Percentiles rank a stretch among this genome's conserved stretches.
phyloP scores from a whole-genome alignment of 768 basidiomycete species.

The Lanmaoa pseudosensibilis region DNA sequence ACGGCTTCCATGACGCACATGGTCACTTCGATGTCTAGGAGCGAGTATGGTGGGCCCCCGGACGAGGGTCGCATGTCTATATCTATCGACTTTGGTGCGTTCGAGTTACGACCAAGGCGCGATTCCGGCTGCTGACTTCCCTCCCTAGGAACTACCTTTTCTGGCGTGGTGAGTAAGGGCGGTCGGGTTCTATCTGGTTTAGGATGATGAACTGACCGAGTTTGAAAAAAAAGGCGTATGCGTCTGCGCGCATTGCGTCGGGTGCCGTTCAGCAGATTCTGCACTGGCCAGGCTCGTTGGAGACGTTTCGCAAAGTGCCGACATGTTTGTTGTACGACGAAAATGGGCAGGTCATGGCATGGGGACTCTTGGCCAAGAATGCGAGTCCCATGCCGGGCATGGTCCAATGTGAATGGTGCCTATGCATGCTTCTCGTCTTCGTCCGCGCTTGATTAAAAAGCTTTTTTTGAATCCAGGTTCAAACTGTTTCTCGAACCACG shows the following conservation, averaged over 20 bases:
- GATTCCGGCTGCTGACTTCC: not conserved
- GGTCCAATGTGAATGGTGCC: slow-evolving; percentile 54
- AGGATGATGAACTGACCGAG: slow-evolving; percentile 4
- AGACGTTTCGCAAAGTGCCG: slow-evolving; percentile 84
- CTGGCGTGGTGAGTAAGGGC: slow-evolving; percentile 67
- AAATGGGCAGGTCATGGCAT: slow-evolving; percentile 69
- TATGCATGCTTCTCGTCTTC: slow-evolving; percentile 5
- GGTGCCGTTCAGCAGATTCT: slow-evolving; percentile 84
- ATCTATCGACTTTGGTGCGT: slow-evolving; percentile 78
- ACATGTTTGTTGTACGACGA: slow-evolving; percentile 85
- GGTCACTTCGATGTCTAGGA: slow-evolving; percentile 11
- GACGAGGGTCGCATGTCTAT: slow-evolving; percentile 82
- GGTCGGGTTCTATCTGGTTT: not conserved
- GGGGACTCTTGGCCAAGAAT: slow-evolving; percentile 89
- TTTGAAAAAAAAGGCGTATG: slow-evolving; percentile 61
- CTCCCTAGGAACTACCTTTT: slow-evolving; percentile 75
- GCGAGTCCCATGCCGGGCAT: slow-evolving; percentile 67
- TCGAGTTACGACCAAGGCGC: not conserved
- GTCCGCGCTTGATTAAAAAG: not conserved
- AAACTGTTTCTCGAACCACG: slow-evolving; percentile 85
- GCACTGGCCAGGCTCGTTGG: slow-evolving; percentile 81
- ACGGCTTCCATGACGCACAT: not conserved
- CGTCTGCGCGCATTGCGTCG: slow-evolving; percentile 77
- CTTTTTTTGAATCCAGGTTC: slow-evolving; percentile 50
- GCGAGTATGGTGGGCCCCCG: slow-evolving; percentile 23